phyloP scores from a whole-genome alignment of 208 protist genomes.

The Zelonia costaricensis region DNA sequence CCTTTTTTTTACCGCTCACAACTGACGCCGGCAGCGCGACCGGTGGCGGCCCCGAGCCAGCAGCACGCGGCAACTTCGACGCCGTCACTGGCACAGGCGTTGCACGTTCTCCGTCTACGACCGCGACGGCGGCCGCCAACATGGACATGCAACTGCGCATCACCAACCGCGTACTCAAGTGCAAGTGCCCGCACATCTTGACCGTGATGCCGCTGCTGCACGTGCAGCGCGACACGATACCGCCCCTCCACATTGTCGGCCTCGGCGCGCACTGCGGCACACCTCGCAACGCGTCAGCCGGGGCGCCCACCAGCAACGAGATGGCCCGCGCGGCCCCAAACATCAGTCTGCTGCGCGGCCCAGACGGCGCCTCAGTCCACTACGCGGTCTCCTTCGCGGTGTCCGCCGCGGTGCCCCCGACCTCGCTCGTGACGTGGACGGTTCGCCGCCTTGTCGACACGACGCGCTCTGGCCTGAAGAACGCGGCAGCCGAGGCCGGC shows the following conservation, averaged over 20 bases:
- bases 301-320: background rate
- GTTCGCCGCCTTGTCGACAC: constrained; percentile 16
- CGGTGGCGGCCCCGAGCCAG: background rate
- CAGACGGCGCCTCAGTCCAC: constrained; percentile 11
- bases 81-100: background rate
- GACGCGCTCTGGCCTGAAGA: too few species aligned
- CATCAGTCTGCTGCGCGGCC: constrained; percentile 14
- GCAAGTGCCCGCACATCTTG: constrained; percentile 90
- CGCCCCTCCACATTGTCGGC: constrained; percentile 57
- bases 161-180: constrained; percentile 78
- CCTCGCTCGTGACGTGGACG: constrained; percentile 62
- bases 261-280: constrained; percentile 73
- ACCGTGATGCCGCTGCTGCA: constrained; percentile 79
- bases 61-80: background rate
- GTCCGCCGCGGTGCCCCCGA: constrained; percentile 44
- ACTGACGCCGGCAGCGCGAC: background rate
- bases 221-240: constrained; percentile 52
- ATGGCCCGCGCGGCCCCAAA: background rate
- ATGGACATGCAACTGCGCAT: constrained; percentile 80
- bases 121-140: background rate
- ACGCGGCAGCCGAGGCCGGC: too few species aligned
- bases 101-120: too few species aligned
- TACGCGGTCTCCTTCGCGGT: constrained; percentile 66
- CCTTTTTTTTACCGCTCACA: constrained; percentile 7
- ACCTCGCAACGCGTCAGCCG: background rate